A percentile compares a stretch with the other conserved stretches of the same genome.
Conservation (phyloP, 108 stramenopile genomes). For the Schizochytrium sp. region DNA sequence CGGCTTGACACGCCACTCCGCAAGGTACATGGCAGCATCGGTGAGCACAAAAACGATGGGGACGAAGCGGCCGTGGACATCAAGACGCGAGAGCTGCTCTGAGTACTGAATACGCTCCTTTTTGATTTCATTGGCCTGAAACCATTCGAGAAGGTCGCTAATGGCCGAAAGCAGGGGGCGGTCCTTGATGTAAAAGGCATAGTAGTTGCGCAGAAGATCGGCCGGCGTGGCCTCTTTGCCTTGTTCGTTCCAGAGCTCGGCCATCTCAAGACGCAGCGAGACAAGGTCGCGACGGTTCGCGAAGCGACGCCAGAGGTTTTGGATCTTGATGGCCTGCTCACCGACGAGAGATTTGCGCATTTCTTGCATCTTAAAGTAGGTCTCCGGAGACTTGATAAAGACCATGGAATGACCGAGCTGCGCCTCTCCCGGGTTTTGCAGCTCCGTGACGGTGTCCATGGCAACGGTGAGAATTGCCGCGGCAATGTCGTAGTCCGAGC, state of each 20-base stretch:
- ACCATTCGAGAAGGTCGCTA: background rate
- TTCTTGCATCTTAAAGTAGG: background rate
- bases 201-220: background rate
- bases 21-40: conserved; percentile 2
- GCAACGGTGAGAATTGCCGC: background rate
- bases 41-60: conserved; percentile 14
- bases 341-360: background rate
- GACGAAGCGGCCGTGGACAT: background rate
- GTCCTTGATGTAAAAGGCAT: conserved; percentile 8
- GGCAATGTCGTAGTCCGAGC: background rate
- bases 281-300: conserved; percentile 8
- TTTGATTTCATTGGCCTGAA: background rate
- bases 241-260: background rate
- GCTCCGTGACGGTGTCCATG: background rate
- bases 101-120: background rate
- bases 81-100: background rate
- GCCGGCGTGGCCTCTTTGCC: background rate
- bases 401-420: conserved; percentile 4
- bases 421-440: background rate
- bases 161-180: background rate
- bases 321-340: conserved; percentile 8
- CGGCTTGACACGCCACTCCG: background rate
- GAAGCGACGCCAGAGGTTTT: background rate
- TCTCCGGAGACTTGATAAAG: background rate
- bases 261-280: background rate